Evolutionary conservation across 1,139 yeast species (phyloP), one percentile per base, ranked within the genome.

Genomic region (Blastobotrys illinoisensis): DNA sequence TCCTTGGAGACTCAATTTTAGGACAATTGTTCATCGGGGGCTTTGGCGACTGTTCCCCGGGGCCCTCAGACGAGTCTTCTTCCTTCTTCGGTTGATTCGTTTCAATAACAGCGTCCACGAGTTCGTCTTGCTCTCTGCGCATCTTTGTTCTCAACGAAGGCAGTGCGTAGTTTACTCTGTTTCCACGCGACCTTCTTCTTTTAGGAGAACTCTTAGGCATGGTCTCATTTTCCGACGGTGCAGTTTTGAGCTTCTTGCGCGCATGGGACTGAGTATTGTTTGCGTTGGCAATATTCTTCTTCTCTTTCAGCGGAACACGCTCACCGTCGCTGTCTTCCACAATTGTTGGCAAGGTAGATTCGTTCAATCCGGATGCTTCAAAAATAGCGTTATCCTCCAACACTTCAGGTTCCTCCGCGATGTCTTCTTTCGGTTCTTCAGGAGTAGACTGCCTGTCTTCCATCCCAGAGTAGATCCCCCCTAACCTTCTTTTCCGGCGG

Each of bases 121-220:
- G 71, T 59, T 77, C 76, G 43, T 75, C 85, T 0, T 85, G 77
- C 45, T 84, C 83, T 60, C 96, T 75, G 64, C 96, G 78, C 83
- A 86, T 78, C 64, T 87, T 88, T 14, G 79, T 80, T 44, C 85
- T 75, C 54, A 86, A 67, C 0, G 91, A 82, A 0, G 93, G 88
- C 36, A 84, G 77, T 14, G 83, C 82, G 64, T 88, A 88, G 65
- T 83, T 83, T 5, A 88, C 81, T 9, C 56, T 59, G 9, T 56
- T 52, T 1, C 63, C 60, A 43, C 67, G 55, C 2, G 67, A 51
- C 19, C 51, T 45, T 21, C 54, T n/a, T 5, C 56, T 23, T 23
- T 49, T 19, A 6, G 54, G 54, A 5, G 54, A 48, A 1, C 50
- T 28, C 20, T 52, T 48, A 13, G 61, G 61, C 60, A 57, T 58